A percentile compares a stretch with the other conserved stretches of the same genome.
These are phyloP conservation scores for Serendipita indica DNA, from an alignment of 768 basidiomycete genomes.

Conservation along the genomic window DNA sequence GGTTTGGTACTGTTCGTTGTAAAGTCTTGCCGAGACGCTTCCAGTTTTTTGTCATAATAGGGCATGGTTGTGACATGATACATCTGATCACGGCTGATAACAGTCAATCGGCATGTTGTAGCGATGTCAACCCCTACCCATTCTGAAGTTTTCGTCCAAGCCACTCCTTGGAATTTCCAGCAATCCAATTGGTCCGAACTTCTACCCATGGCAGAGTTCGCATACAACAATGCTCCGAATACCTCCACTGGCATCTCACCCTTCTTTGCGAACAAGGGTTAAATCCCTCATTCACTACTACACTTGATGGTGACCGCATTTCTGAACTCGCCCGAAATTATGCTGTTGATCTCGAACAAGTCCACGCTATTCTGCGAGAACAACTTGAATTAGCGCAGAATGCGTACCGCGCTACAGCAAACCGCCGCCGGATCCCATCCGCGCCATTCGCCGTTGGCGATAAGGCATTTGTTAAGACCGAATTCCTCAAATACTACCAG, in stretches of 20 bases:
- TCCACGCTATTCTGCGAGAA: constrained; percentile 15
- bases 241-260: constrained; percentile 22
- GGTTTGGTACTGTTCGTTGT: constrained; percentile 62
- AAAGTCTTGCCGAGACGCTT: constrained; percentile 89
- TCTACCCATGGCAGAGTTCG: constrained; percentile 23
- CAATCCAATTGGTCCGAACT: constrained; percentile 25
- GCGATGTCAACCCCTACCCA: too few relatives aligned
- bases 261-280: constrained; percentile 23
- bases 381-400: constrained; percentile 16
- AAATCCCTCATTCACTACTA: constrained; percentile 17
- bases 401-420: constrained; percentile 13
- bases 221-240: constrained; percentile 21
- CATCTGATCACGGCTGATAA: constrained; percentile 72
- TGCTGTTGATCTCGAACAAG: constrained; percentile 16
- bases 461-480: not conserved
- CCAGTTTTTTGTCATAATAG: constrained; percentile 98
- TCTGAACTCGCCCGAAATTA: constrained; percentile 16
- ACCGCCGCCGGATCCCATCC: not conserved
- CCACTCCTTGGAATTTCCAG: constrained; percentile 17
- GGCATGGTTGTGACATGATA: constrained; percentile 99
- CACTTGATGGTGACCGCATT: constrained; percentile 14
- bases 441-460: constrained; percentile 1
- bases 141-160: too few relatives aligned
- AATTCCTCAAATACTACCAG: not conserved
- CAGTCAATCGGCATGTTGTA: too few relatives aligned